Evolutionary conservation across 148 eudicot species (phyloP).

Genomic region (Camellia sinensis): DNA sequence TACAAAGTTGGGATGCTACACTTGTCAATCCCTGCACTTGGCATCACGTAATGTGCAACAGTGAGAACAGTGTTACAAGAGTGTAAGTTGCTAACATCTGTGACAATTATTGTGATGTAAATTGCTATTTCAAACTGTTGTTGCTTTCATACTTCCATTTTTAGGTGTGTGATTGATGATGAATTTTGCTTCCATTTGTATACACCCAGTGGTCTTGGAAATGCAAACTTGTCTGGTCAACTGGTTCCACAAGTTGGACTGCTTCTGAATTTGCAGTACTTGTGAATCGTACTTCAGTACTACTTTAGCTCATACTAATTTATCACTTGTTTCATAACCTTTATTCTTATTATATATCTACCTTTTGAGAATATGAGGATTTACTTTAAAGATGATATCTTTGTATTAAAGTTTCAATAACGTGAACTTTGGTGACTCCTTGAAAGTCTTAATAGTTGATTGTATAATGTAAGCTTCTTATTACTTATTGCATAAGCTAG

Average conservation of each 20-base stretch:
- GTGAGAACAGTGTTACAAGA: conserved; percentile 70
- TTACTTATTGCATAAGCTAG: too few species aligned
- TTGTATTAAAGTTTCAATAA: background rate
- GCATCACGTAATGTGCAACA: conserved; percentile 86
- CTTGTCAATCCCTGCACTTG: conserved; percentile 88
- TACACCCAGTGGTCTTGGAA: conserved; percentile 75
- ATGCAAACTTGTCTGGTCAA: conserved; percentile 69
- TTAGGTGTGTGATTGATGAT: background rate
- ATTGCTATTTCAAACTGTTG: background rate
- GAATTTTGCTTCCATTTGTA: conserved; percentile 9
- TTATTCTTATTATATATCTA: too few species aligned
- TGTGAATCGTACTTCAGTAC: too few species aligned
- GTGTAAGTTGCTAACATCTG: conserved; percentile 51
- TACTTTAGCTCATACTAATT: too few species aligned
- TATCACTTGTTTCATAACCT: too few species aligned
- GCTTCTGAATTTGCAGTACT: conserved; percentile 50
- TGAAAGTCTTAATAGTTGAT: too few species aligned
- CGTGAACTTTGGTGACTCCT: too few species aligned
- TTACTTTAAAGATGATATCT: background rate
- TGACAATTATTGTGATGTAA: conserved; percentile 3
- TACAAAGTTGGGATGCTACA: conserved; percentile 86
- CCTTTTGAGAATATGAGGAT: too few species aligned
- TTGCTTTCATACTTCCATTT: background rate
- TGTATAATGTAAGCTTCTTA: too few species aligned
- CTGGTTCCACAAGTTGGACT: conserved; percentile 78